phyloP scores from a whole-genome alignment of 441 rosid genomes.

The Jatropha podagrica region DNA sequence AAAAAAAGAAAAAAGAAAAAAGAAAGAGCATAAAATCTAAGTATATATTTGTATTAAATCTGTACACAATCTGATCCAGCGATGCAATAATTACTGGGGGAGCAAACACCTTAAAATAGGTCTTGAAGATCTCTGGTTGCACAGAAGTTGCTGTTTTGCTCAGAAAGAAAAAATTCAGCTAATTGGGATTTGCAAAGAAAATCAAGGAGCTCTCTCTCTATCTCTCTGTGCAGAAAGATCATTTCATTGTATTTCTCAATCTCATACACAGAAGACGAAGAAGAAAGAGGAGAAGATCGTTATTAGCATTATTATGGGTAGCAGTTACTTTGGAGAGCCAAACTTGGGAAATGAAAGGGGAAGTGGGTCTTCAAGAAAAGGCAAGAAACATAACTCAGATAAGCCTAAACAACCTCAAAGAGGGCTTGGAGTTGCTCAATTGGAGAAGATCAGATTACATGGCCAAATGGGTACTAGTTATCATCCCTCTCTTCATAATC shows the following conservation, averaged over 20 bases:
- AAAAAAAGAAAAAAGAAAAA: background rate
- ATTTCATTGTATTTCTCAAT: too few species aligned
- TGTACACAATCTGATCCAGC: conserved; percentile 86
- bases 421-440: conserved; percentile 99
- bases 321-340: conserved; percentile 75
- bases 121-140: conserved; percentile 50
- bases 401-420: conserved; percentile 98
- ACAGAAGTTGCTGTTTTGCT: conserved; percentile 21
- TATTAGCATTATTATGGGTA: conserved; percentile 38
- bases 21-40: conserved; percentile 60
- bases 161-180: background rate
- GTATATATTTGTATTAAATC: conserved; percentile 63
- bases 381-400: conserved; percentile 71
- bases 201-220: background rate
- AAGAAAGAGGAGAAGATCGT: conserved; percentile 18
- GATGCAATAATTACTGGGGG: conserved; percentile 62
- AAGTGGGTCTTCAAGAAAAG: conserved; percentile 58
- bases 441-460: conserved; percentile 92
- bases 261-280: background rate
- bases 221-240: too few species aligned
- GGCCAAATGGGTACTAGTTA: conserved; percentile 58
- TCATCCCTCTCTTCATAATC: conserved; percentile 44
- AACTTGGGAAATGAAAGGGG: conserved; percentile 60
- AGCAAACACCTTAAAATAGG: conserved; percentile 40
- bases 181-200: conserved; percentile 32